Evolutionary conservation across 768 basidiomycete species (phyloP).

Genomic region (Kwoniella dejecticola): DNA sequence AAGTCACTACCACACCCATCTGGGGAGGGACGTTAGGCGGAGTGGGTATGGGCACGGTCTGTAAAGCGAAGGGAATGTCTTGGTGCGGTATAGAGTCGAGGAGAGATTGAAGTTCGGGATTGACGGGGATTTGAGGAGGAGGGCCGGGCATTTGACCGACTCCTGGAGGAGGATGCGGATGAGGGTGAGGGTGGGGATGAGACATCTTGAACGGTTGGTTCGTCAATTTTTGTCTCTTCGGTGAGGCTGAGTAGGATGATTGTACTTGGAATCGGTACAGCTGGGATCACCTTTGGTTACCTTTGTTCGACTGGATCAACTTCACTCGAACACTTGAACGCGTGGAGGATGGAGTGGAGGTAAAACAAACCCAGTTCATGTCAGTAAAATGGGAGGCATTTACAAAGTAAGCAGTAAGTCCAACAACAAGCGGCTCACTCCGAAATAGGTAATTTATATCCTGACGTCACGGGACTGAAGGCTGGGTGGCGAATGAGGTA

Average conservation of each 20-base stretch:
- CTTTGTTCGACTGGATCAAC: too few species aligned
- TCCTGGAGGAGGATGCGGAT: conserved; percentile 4
- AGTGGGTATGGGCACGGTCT: conserved; percentile 29
- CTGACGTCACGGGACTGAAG: conserved; percentile 4
- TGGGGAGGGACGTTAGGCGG: conserved; percentile 40
- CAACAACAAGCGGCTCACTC: background rate
- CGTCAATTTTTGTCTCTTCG: background rate
- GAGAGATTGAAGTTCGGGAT: conserved; percentile 40
- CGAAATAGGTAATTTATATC: too few species aligned
- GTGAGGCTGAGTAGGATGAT: too few species aligned
- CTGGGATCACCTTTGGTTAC: too few species aligned
- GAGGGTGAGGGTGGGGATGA: conserved; percentile 21
- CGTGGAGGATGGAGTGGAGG: too few species aligned
- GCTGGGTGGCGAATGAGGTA: background rate
- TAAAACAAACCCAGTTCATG: too few species aligned
- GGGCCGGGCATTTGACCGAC: conserved; percentile 7
- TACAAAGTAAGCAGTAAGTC: too few species aligned
- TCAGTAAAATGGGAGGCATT: too few species aligned
- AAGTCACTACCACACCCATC: conserved; percentile 61
- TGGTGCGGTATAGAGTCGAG: conserved; percentile 49
- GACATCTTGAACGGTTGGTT: conserved; percentile 1
- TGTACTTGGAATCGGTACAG: background rate
- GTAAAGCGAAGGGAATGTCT: conserved; percentile 36
- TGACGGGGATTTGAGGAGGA: conserved; percentile 29
- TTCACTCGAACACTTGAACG: too few species aligned